Evolutionary conservation across 345 rosid genomes (phyloP), one percentile per base, ranked within the genome.

Genomic region (Bruguiera sexangula): DNA sequence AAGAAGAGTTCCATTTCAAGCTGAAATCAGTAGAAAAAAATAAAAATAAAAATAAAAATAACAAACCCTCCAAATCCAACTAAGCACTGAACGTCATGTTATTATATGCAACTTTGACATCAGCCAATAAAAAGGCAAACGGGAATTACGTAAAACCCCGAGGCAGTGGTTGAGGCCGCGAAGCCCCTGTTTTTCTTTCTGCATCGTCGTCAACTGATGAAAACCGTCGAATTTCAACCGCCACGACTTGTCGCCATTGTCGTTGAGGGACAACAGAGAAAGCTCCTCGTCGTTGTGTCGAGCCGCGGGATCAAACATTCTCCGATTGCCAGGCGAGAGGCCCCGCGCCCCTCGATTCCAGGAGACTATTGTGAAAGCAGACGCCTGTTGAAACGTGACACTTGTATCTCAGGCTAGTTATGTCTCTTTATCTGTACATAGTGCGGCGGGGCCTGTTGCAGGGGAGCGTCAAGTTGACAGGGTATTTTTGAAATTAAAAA

Each of bases 171-270:
- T 93, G 69, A 86, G 79, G 61, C 85, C 80, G 9, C 85, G 81
- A 2, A 86, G 79, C 20, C 73, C 76, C 71, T 79, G 86, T 76
- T 79, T 88, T 71, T 85, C 89, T 15, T 67, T 72, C 58, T 78
- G 89, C 65, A 84, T 88, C 0, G 89, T n/a, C 1, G 90, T 81
- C n/a, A 86, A 66, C 81, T 85, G 87, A 72, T 85, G 87, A 72
- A 81, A 81, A 3, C 90, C 87, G 31, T 92, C 92, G 82, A 95
- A 95, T 84, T 95, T 95, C 56, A 95, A 75, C 71, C 92, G 90
- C 99, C 99, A 95, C 5, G 99, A 90, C 1, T 36, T 64, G 63
- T 92, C 98, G 29, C 83, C 89, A 66, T 78, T 81, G 76, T 57
- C 71, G 63, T 75, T 69, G 62, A 62, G 79, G n/a, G 81, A 29